Base-by-base conservation (phyloP, 495 filamentous ascomycete genomes). In the Antarctomyces pellizariae region DNA sequence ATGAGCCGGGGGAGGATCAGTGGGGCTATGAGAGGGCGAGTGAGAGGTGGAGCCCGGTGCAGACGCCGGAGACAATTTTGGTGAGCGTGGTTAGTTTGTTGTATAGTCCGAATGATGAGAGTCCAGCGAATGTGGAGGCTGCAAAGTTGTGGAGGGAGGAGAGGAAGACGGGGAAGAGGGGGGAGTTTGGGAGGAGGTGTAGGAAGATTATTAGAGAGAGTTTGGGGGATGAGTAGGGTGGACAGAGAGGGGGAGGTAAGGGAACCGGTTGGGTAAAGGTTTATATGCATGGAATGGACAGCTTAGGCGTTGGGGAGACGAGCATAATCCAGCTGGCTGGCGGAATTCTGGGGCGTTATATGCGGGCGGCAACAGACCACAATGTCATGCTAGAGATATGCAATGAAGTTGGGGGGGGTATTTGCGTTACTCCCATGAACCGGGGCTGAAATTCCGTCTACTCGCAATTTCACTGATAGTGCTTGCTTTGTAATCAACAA, bases 31-130 rank as follows among this genome's bases (percentile, higher is more conserved):
- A 95, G 47, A 61, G 62, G 7, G 80, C 78, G n/a, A 57, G 67
- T 16, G 86, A 97, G 57, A 66, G 86, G 24, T 97, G 86, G 86
- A 77, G 66, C 13, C 86, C 86, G n/a, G 86, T 95, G 1, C 86
- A 95, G 48, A 84, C 76, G 1, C 89, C 90, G 24, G 89, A 95
- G 53, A 84, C 79, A 2, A 95, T 97, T 29, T 54, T 97, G 8
- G 45, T 97, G 5, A 83, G 74, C 30, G 79, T 92, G 8, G 89
- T 97, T 42, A 84, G 75, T 36, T 72, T 97, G 64, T 73, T 97
- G 23, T 71, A 72, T 26, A 75, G 73, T 36, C 86, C 89, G 16
- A 97, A 95, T 44, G 77, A 86, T 36, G 86, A 95, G 62, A 83
- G 74, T 38, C 79, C 89, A 1, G 86, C 86, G 2, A 95, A 97